Evolutionary conservation across 371 early-diverging fungal species (phyloP).

Genomic region (Actinomortierella wolfii): DNA sequence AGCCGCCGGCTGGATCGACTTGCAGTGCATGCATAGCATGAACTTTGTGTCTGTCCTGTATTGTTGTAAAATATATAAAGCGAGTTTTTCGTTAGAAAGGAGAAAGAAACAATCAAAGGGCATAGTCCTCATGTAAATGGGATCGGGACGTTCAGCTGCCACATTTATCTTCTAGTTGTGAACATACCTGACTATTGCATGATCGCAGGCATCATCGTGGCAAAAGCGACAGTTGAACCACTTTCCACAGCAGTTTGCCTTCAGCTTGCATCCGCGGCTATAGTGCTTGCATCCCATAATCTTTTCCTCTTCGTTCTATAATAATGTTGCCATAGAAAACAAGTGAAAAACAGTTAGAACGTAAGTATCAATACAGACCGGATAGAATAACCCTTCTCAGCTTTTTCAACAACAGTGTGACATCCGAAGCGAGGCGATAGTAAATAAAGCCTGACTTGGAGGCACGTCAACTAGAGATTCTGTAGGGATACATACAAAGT

Average conservation of each 20-base stretch:
- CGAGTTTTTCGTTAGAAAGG: neutral
- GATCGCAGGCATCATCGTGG: conserved; percentile 90
- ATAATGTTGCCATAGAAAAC: neutral
- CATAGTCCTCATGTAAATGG: neutral
- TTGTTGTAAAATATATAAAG: neutral
- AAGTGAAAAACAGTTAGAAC: neutral
- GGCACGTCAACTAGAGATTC: too few relatives aligned
- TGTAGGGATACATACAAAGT: conserved; percentile 51
- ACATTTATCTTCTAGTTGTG: neutral
- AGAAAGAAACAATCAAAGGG: too few relatives aligned
- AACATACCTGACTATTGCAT: conserved; percentile 82
- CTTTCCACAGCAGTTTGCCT: conserved; percentile 90
- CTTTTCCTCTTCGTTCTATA: conserved; percentile 54
- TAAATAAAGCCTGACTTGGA: neutral
- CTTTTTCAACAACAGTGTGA: too few relatives aligned
- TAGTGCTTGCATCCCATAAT: conserved; percentile 94
- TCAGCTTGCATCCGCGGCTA: conserved; percentile 82
- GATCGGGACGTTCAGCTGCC: neutral
- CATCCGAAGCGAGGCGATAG: neutral
- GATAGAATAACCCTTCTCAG: neutral
- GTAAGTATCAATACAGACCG: neutral
- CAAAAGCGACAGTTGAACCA: conserved; percentile 96
- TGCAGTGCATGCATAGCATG: conserved; percentile 96
- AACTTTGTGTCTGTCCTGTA: conserved; percentile 71
- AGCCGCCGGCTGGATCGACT: conserved; percentile 77